Base-by-base conservation (phyloP, 305 asterid species). In the Solanum hybrid region DNA sequence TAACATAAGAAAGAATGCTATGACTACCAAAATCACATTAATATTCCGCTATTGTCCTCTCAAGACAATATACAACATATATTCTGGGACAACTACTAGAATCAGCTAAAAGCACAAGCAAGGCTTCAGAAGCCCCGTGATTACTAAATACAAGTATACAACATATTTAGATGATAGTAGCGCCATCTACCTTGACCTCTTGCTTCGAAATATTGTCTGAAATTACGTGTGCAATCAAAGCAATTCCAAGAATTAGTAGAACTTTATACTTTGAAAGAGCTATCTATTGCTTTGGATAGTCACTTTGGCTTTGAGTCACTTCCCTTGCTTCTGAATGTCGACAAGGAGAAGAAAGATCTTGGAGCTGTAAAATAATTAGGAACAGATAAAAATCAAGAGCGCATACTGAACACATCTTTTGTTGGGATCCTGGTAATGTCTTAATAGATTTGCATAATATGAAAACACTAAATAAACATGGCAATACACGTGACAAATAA, bases 291-390 rank as follows among this genome's bases (percentile, higher is more conserved):
- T 85, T 85, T 32, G 29, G 87, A 85, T 51, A 85, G 31, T 85
- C 42, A 85, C 76, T 85, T 85, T 85, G 87, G 45, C 92, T 97
- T 97, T 15, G 97, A 94, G 84, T 97, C 99, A 78, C 95, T 93
- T 92, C 98, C 99, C 91, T 97, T 97, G 97, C 98, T 95, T 93
- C 99, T 94, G 91, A 98, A 98, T 56, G 98, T 89, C 5, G 99
- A 95, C 72, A 96, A 92, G 78, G 98, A 98, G 94, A 96, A 98
- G 90, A 98, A 98, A 56, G 99, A 98, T 91, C 98, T 94, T 32
- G 99, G 98, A 86, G 96, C 99, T 95, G 98, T 87, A 92, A 91
- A 90, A 45, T 66, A 71, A 88, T 80, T 31, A 78, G 38, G 75
- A 42, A 75, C 22, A 72, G 87, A 85, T 34, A 85, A 85, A 85